phyloP scores from a whole-genome alignment of 2,329 filamentous ascomycete species.

The Fusarium sacchari region DNA sequence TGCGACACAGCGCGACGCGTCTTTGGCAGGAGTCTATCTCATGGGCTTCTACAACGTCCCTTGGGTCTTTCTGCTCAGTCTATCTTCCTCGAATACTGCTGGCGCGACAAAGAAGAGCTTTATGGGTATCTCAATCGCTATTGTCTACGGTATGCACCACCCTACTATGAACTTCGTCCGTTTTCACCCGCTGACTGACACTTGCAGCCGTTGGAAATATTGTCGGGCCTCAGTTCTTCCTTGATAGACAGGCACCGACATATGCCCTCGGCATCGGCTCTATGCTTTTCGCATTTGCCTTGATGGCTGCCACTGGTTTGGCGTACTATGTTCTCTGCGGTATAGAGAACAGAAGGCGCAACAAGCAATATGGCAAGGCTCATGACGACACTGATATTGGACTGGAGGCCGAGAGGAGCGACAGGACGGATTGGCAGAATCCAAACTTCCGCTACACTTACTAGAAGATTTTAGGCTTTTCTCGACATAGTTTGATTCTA shows the following conservation, averaged over 20 bases:
- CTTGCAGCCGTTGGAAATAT: slow-evolving; percentile 45
- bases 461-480: neutral
- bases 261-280: slow-evolving; percentile 44
- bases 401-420: slow-evolving; percentile 5
- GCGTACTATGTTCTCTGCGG: slow-evolving; percentile 37
- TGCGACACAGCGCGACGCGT: slow-evolving; percentile 31
- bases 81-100: slow-evolving; percentile 45
- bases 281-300: slow-evolving; percentile 43
- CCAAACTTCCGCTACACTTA: slow-evolving; percentile 32
- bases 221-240: slow-evolving; percentile 46
- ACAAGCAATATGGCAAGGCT: slow-evolving; percentile 17
- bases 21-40: slow-evolving; percentile 46
- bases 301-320: slow-evolving; percentile 37
- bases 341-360: slow-evolving; percentile 38
- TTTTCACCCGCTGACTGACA: no score
- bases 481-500: fast-evolving
- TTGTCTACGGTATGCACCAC: slow-evolving; percentile 44
- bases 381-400: slow-evolving; percentile 2
- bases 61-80: slow-evolving; percentile 44
- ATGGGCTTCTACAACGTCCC: slow-evolving; percentile 50
- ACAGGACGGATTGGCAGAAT: slow-evolving; percentile 35
- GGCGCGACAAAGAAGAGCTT: slow-evolving; percentile 48
- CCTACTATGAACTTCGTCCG: no score
- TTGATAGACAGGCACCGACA: slow-evolving; percentile 39
- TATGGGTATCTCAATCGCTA: slow-evolving; percentile 43